Evolutionary conservation across 148 eudicot species (phyloP).

Genomic region (Vaccinium darrowii): DNA sequence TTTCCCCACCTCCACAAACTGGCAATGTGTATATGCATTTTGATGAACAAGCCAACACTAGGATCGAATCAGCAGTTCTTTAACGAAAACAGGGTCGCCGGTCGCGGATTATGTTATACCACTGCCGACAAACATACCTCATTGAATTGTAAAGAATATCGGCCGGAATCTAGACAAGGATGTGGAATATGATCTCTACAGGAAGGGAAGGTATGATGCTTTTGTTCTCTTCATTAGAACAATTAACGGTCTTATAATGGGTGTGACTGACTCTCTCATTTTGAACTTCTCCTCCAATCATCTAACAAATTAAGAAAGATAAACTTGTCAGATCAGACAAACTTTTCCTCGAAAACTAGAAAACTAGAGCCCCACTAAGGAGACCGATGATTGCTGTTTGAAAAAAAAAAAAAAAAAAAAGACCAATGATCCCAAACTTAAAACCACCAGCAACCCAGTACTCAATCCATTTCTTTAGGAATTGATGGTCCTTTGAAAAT

Average conservation of each 20-base stretch:
- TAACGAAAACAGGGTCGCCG: conserved; percentile 11
- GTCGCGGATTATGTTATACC: not conserved
- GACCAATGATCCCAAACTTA: too few relatives aligned
- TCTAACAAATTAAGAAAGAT: not conserved
- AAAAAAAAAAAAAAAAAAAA: too few relatives aligned
- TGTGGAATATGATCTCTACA: not conserved
- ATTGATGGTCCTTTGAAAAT: too few relatives aligned
- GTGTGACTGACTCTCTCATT: not conserved
- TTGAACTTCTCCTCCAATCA: not conserved
- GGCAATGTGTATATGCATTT: not conserved
- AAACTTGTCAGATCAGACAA: not conserved
- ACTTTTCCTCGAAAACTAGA: not conserved
- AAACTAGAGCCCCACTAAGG: not conserved
- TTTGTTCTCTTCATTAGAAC: not conserved
- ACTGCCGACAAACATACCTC: not conserved
- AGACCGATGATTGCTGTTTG: too few relatives aligned
- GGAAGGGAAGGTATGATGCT: conserved; percentile 3
- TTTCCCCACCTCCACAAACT: not conserved
- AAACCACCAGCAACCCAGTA: too few relatives aligned
- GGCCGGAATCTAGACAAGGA: not conserved
- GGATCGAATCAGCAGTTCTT: not conserved
- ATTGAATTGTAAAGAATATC: not conserved
- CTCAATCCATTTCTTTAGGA: too few relatives aligned
- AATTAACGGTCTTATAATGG: not conserved
- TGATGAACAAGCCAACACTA: not conserved